Evolutionary conservation across 2,329 filamentous ascomycete species (phyloP), one percentile per base, ranked within the genome.

Genomic region (Fusarium fracticaudum): DNA sequence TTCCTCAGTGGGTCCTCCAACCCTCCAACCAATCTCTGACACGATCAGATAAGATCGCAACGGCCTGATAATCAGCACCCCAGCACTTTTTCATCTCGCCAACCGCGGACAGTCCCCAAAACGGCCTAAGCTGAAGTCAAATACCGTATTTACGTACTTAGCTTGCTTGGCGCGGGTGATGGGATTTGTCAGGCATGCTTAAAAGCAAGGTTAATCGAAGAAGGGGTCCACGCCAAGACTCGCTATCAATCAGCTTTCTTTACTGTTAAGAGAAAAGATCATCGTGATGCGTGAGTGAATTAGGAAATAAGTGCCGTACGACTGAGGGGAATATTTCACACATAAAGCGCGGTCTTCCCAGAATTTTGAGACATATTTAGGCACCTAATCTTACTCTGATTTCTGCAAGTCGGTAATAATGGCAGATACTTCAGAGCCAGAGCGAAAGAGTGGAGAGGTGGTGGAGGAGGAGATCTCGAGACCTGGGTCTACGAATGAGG

Each of bases 221-320:
- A 57, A 47, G 5, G 50, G 29, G 26, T 29, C 43, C 13, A 17
- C 47, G 71, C 71, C 71, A 71, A 73, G 71, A 35, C 58, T 6
- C 15, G 31, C 71, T 71, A 71, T 74, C 68, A 71, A 74, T 73
- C 68, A 74, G 60, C 58, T 53, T 22, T 41, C 54, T 62, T 70
- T 40, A 50, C 71, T 40, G 4, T 37, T 60, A n/a, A 3, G 0
- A 74, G 71, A 38, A 74, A 68, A 12, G 71, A 73, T 73, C 57
- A 51, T 67, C 71, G 35, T 43, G 44, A 43, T 58, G 31, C 40
- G 22, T 60, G 64, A 37, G 40, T 72, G 33, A 18, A 72, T 72
- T 65, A 51, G 70, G 60, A 22, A 54, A 73, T 44, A 45, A 60
- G 44, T 43, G 45, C 71, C 61, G 71, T 51, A 13, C 1, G n/a